Conservation (phyloP, 768 basidiomycete genomes). For the Pilatotrama ljubarskyi region DNA sequence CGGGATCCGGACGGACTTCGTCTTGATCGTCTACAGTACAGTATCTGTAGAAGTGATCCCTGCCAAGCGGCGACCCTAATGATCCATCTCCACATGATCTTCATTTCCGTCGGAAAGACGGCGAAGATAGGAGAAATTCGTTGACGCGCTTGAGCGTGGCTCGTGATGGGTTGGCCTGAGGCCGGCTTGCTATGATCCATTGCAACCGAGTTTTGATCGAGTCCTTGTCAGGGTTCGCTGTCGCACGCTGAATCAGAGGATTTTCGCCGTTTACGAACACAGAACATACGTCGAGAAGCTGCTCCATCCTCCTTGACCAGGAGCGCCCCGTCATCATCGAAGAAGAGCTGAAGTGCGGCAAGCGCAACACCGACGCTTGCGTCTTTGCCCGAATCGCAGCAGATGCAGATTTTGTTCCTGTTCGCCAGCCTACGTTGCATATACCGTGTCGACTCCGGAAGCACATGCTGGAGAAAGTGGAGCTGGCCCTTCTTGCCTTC, state of each 20-base stretch:
- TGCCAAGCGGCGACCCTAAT: neutral
- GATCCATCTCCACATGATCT: neutral
- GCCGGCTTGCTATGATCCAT: conserved; percentile 79
- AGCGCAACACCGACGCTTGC: conserved; percentile 63
- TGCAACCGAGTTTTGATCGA: conserved; percentile 74
- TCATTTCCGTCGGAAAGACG: conserved; percentile 21
- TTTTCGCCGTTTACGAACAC: too few relatives aligned
- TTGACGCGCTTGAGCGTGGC: conserved; percentile 79
- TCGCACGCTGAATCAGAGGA: too few relatives aligned
- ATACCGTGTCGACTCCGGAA: conserved; percentile 53
- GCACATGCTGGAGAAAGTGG: conserved; percentile 39
- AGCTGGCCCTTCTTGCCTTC: conserved; percentile 29
- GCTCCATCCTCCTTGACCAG: neutral
- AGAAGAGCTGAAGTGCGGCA: conserved; percentile 56
- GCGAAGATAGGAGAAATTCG: conserved; percentile 60
- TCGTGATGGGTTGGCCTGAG: conserved; percentile 81
- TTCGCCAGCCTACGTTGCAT: conserved; percentile 40
- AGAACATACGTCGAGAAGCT: neutral
- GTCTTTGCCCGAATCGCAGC: conserved; percentile 62
- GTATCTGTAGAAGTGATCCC: conserved; percentile 6
- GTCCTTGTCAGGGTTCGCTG: conserved; percentile 48
- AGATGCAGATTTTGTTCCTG: conserved; percentile 45
- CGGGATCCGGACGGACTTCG: conserved; percentile 56
- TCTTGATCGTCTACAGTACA: conserved; percentile 52
- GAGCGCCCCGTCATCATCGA: conserved; percentile 50